Evolutionary conservation across 192 early-diverging fungal genomes (phyloP), one percentile per base, ranked within the genome.

Genomic region (Coemansia furcata): DNA sequence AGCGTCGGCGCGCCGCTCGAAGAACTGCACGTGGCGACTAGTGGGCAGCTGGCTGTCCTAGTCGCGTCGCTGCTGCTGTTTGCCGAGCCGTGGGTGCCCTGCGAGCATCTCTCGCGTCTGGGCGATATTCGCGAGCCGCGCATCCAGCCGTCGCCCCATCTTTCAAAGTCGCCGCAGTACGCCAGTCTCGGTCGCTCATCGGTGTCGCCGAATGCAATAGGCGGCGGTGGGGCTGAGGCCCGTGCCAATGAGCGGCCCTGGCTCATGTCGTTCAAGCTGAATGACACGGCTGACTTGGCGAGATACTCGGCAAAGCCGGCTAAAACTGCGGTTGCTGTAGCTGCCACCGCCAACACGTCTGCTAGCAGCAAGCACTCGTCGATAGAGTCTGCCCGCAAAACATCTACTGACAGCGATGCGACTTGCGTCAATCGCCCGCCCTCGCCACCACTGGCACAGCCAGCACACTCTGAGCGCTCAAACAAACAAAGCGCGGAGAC

Each of bases 101-200:
- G 69, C 57, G 79, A 76, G 63, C 70, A 76, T 29, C 60, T 82
- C 33, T 50, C 44, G 17, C 70, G 79, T 19, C 58, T 82, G 32
- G 73, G 74, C 55, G 74, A 76, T 49, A 49, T 82, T 64, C 79
- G 79, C 43, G 79, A 82, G 62, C 74, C 74, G 15, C 69, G 79
- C 6, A 37, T 59, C 19, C 30, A 21, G n/a, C 33, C 42, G 29
- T 43, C 60, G 12, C 29, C 44, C 4, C 37, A 58, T n/a, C 21
- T 47, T 14, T 37, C 65, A 11, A 76, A 62, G 46, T 59, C 69
- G 21, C 67, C 73, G 6, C 47, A 49, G 29, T 23, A 38, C 6
- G 58, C 58, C 36, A 60, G 58, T 32, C 37, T 60, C 36, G 58
- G 58, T 1, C 58, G 58, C 19, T 60, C 58, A n/a, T 60, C 58